Evolutionary conservation across 225 moss, liverwort and hornwort species (phyloP), one percentile per base, ranked within the genome.

Genomic region (Pseudisothecium myosuroides): DNA sequence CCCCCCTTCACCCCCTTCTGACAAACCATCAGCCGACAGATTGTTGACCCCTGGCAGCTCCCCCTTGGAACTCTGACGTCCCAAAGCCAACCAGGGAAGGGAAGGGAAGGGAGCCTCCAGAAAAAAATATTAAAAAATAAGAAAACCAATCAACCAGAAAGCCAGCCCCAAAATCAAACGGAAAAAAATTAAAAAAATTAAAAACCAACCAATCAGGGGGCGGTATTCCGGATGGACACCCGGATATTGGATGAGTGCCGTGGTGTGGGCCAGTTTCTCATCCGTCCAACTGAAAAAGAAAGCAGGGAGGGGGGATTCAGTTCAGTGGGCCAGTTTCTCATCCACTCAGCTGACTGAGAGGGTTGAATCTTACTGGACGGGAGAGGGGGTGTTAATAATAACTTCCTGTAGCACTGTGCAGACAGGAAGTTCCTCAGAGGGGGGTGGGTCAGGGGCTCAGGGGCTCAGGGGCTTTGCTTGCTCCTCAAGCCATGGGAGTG

Each of bases 391-490:
- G 10, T 39, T 73, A 45, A 74, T 74, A 27, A 29, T 74, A 29
- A 14, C 52, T 45, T 45, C 6, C 45, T 45, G 45, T 45, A 45
- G 47, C 28, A 29, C 45, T 39, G n/a, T 15, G 65, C 66, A 14
- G 76, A 36, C 76, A 9, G 77, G 34, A 82, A 63, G 47, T 14
- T 61, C 63, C 82, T 6, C 34, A 63, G 13, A 20, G 62, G 45
- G 14, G 31, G 81, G 5, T 28, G 49, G 58, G 65, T 17, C 88
- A 67, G 36, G 65, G n/a, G n/a, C n/a, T n/a, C n/a, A n/a, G n/a
- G n/a, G 65, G 10, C 3, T 83, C n/a, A n/a, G n/a, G n/a, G n/a
- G 83, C 80, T 88, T 92, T 92, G 90, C 47, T 45, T 92, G 90
- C 47, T 45, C 66, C 90, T 83, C 92, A 92, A 92, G 92, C 88